Evolutionary conservation across 495 filamentous ascomycete genomes (phyloP), one percentile per base, ranked within the genome.

Genomic region (Pyronema omphalodes): DNA sequence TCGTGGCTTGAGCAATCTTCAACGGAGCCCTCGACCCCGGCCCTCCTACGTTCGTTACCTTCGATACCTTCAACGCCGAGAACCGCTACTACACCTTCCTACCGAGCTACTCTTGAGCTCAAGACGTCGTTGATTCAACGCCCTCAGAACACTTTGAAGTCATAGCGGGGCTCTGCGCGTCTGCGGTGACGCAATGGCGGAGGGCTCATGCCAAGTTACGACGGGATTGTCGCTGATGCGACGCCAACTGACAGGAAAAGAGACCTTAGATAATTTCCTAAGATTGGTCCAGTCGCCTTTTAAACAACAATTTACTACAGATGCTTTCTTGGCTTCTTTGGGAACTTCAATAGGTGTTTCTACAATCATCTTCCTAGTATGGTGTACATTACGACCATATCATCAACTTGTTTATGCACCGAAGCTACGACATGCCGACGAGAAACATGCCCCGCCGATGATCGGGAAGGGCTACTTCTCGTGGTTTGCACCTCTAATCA

Each of bases 381-480:
- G 95, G 74, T 94, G 83, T 62, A 70, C 93, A 54, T 73, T 98
- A 45, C 83, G 93, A 57, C 91, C 93, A 4, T 86, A 86, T 65
- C 88, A 96, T 64, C 80, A 77, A 41, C 72, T 86, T 58, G 87
- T 96, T 41, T 98, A 98, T 67, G 88, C 93, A 4, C 91, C 91
- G 37, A 93, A 94, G 61, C 73, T 93, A 57, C 93, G 91, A 61
- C 81, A 94, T 73, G 86, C 84, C 58, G 87, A 98, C 65, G 77
- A 83, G 56, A 89, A 86, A 71, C 88, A 94, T 72, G 74, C 84
- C 18, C 91, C 91, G n/a, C 91, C 91, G n/a, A 78, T 78, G 15
- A 75, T 95, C 57, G 86, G 83, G 37, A 93, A 81, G 62, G 85
- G 88, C 14, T 65, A 88, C 36, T 84, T 94, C 60, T 78, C 86